A percentile compares a stretch with the other conserved stretches of the same genome.
These are phyloP conservation scores for Cryphonectria parasitica DNA, from an alignment of 2,329 filamentous ascomycete species.

Conservation along the genomic window DNA sequence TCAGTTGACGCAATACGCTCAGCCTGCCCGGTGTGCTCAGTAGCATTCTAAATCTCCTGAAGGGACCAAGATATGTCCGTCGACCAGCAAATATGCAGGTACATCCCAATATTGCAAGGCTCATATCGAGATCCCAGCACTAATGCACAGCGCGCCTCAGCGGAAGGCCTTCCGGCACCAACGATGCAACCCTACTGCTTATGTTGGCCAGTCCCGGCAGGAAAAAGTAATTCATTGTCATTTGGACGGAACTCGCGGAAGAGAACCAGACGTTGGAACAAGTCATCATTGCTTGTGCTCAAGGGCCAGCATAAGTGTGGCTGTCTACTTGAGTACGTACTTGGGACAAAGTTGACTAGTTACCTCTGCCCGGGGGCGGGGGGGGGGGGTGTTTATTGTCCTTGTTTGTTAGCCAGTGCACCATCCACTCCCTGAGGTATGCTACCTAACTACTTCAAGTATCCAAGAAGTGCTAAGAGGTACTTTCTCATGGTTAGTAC, in stretches of 20 bases:
- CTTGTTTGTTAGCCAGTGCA: not conserved
- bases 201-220: not conserved
- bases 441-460: not conserved
- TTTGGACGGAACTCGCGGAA: not conserved
- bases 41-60: not conserved
- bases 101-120: slow-evolving; percentile 5
- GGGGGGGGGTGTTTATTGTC: not conserved
- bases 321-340: not conserved
- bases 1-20: not conserved
- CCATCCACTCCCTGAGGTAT: not conserved
- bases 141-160: not conserved
- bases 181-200: slow-evolving; percentile 12
- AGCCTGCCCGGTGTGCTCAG: not conserved
- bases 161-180: slow-evolving; percentile 1
- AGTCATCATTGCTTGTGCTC: not conserved
- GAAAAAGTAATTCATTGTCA: slow-evolving; percentile 6
- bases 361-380: not conserved
- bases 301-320: not conserved
- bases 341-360: not conserved
- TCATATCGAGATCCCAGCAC: slow-evolving; percentile 4
- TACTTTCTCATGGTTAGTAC: not conserved
- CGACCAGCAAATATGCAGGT: slow-evolving; percentile 2
- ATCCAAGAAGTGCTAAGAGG: too few relatives aligned
- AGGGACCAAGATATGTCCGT: not conserved
- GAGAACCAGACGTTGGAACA: not conserved